Evolutionary conservation across 192 early-diverging fungal species (phyloP).

Genomic region (Globomyces pollinis-pini): DNA sequence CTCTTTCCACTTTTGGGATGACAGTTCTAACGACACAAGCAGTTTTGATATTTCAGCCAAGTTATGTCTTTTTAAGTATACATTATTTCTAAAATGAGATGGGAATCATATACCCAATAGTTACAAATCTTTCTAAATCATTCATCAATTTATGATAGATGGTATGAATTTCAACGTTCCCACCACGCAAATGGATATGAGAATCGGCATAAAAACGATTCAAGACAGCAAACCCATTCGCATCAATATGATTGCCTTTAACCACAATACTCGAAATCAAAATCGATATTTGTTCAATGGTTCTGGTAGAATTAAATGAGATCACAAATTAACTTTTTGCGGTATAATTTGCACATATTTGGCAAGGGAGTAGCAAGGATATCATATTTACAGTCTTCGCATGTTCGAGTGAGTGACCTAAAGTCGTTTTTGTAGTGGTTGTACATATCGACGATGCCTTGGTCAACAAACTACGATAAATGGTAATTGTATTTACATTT

Average conservation of each 20-base stretch:
- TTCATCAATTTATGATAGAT: constrained; percentile 3
- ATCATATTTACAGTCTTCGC: constrained; percentile 13
- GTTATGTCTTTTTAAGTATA: constrained; percentile 13
- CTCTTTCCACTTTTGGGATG: constrained; percentile 10
- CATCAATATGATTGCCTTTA: not conserved
- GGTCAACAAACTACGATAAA: constrained; percentile 15
- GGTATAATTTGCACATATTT: not conserved
- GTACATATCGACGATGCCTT: constrained; percentile 9
- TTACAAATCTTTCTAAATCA: constrained; percentile 1
- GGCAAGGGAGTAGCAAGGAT: not conserved
- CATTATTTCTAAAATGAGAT: constrained; percentile 8
- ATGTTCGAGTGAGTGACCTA: constrained; percentile 6
- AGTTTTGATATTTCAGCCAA: constrained; percentile 58
- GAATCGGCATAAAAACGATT: not conserved
- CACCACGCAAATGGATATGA: not conserved
- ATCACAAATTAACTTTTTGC: constrained; percentile 30
- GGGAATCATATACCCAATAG: not conserved
- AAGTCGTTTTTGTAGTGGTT: constrained; percentile 19
- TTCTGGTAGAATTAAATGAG: not conserved
- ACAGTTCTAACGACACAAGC: constrained; percentile 38
- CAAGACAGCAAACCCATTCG: not conserved
- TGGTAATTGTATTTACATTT: constrained; percentile 5
- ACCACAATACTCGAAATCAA: not conserved
- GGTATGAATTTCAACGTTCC: not conserved
- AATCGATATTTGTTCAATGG: not conserved